Conservation (phyloP, 208 protist genomes). For the Wallacemonas sp. region DNA sequence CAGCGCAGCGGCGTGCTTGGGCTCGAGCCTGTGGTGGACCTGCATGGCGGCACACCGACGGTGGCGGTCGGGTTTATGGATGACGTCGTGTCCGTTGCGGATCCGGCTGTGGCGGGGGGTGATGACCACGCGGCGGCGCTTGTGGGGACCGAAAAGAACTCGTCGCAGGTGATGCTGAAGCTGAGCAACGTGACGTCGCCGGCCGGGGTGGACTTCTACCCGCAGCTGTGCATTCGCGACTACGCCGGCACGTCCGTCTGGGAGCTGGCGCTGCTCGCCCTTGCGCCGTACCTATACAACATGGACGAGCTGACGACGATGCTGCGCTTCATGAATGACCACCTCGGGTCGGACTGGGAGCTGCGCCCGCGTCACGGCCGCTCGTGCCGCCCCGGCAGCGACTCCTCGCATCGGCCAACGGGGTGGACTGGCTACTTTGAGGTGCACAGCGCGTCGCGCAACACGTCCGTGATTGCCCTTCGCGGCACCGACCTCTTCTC, state of each 20-base stretch:
- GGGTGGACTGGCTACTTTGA: constrained; percentile 72
- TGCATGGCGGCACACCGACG: no score
- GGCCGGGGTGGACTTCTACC: constrained; percentile 62
- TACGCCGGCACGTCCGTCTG: constrained; percentile 64
- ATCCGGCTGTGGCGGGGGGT: neutral
- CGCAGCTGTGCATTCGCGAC: constrained; percentile 62
- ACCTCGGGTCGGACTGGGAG: constrained; percentile 67
- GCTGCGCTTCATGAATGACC: constrained; percentile 63
- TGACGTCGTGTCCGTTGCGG: neutral
- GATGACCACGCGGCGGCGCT: neutral
- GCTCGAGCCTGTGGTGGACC: neutral
- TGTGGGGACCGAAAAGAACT: no score
- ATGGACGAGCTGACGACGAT: constrained; percentile 52
- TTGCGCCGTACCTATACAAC: constrained; percentile 66
- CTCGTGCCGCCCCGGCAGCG: constrained; percentile 30
- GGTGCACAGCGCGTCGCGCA: constrained; percentile 58
- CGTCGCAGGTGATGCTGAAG: constrained; percentile 31
- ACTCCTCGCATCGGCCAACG: constrained; percentile 56
- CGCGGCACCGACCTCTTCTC: constrained; percentile 78
- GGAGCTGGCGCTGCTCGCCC: constrained; percentile 70
- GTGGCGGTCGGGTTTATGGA: no score
- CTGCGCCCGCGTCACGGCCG: constrained; percentile 51
- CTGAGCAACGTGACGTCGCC: constrained; percentile 52
- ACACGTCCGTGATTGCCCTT: constrained; percentile 64
- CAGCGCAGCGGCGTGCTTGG: neutral